Evolutionary conservation across 306 rosid species (phyloP).

Genomic region (Vigna nakashimae): DNA sequence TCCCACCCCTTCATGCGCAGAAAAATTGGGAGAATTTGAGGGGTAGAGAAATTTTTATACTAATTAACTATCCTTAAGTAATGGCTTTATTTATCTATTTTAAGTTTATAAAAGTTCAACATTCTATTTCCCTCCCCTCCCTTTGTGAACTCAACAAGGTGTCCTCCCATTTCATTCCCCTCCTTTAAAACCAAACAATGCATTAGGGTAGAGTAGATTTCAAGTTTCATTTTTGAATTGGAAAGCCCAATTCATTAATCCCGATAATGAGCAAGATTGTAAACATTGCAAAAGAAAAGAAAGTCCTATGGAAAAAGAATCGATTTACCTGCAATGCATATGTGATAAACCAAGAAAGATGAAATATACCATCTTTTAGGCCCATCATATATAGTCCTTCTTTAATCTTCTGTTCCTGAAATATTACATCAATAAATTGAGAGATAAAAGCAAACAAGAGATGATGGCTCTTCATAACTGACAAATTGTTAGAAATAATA

Average conservation of each 20-base stretch:
- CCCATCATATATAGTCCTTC: constrained; percentile 99
- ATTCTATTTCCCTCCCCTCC: neutral
- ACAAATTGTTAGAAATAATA: constrained; percentile 6
- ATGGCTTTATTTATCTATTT: neutral
- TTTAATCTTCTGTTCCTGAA: constrained; percentile 94
- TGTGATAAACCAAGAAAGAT: constrained; percentile 92
- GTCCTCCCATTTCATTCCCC: neutral
- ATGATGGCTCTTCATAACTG: constrained; percentile 22
- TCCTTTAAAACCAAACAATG: neutral
- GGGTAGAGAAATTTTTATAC: neutral
- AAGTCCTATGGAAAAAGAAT: constrained; percentile 15
- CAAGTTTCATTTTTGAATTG: constrained; percentile 4
- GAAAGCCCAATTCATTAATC: constrained; percentile 13
- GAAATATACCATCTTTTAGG: constrained; percentile 84
- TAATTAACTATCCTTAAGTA: neutral
- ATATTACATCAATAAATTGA: constrained; percentile 41
- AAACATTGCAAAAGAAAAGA: neutral
- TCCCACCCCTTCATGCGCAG: neutral
- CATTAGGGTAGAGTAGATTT: neutral
- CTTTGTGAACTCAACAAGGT: neutral
- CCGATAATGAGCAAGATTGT: neutral
- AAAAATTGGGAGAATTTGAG: neutral
- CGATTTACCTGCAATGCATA: constrained; percentile 84
- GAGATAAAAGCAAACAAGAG: constrained; percentile 40
- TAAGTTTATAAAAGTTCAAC: neutral